Evolutionary conservation across 805 yeast species (phyloP).

Genomic region (Wickerhamiella allomyrinae): DNA sequence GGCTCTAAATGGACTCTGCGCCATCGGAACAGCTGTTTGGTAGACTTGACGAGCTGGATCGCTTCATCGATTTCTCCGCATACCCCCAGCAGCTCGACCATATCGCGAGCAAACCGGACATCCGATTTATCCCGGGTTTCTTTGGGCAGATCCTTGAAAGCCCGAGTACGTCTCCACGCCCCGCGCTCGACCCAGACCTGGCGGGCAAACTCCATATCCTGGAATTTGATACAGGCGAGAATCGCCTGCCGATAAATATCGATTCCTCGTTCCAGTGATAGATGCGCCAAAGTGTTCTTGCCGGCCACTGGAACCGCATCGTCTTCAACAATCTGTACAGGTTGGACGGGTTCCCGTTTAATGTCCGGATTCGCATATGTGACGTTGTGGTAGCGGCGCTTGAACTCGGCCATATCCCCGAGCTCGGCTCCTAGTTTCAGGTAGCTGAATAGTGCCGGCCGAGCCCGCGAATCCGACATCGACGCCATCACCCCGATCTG

Average conservation of each 20-base stretch:
- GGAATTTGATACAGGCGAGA: constrained; percentile 47
- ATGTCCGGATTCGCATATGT: constrained; percentile 6
- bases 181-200: constrained; percentile 73
- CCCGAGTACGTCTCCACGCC: constrained; percentile 40
- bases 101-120: constrained; percentile 55
- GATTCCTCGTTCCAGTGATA: constrained; percentile 26
- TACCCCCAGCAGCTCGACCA: constrained; percentile 46
- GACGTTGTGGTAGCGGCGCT: constrained; percentile 24
- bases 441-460: constrained; percentile 25
- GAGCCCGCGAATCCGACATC: constrained; percentile 1
- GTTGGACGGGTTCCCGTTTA: neutral
- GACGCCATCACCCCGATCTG: constrained; percentile 30
- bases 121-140: constrained; percentile 34
- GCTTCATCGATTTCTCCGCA: constrained; percentile 55
- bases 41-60: constrained; percentile 46
- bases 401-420: constrained; percentile 26
- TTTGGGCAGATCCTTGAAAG: constrained; percentile 32
- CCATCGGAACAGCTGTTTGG: constrained; percentile 63
- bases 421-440: constrained; percentile 34
- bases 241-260: constrained; percentile 46
- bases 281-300: neutral
- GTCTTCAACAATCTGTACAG: neutral
- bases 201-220: constrained; percentile 45
- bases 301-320: neutral
- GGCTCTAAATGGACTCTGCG: constrained; percentile 32